Evolutionary conservation across 352 stramenopile genomes (phyloP), one percentile per base, ranked within the genome.

Genomic region (Globisporangium spiculum): DNA sequence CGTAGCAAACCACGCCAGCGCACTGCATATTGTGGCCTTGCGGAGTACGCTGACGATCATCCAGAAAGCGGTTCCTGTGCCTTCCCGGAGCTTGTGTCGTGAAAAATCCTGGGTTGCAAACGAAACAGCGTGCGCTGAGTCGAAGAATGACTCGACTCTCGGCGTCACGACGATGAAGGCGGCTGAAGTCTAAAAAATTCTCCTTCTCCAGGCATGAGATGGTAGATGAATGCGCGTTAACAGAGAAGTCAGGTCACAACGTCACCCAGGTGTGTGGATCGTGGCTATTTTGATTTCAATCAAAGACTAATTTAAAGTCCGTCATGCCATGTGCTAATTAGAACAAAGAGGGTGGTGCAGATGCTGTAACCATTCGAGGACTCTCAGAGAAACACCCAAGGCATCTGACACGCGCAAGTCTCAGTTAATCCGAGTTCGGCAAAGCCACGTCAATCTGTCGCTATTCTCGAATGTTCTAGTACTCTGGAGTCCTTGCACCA

Each of bases 1-100:
- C 24, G 72, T 80, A 30, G 72, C 41, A 10, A 70, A 24, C 36
- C 36, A 69, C 0, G 69, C 69, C 12, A 68, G 68, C 8, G 68
- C 9, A 48, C 60, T 71, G 30, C 72, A 75, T 9, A 69, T 8
- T 22, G 69, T 4, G 1, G 61, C 63, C 50, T 74, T 80, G 18
- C 71, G 68, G 14, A 76, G 36, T 18, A 56, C 20, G 5, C 26
- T 48, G 7, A 26, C 18, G 18, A 61, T 22, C 1, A 34, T 20
- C 56, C 16, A 62, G 48, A 41, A 30, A 27, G 36, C 20, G 48
- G 27, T 10, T 1, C 10, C 10, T 5, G 52, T 24, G 14, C 4
- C 20, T 32, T 34, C 52, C 22, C 10, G 24, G 10, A 57, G 52
- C 12, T 52, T 22, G 18, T 5, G 18, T 24, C 18, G 44, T 7